A percentile compares a stretch with the other conserved stretches of the same genome.
phyloP scores from a whole-genome alignment of 352 stramenopile genomes.

The Phytophthora cactorum region DNA sequence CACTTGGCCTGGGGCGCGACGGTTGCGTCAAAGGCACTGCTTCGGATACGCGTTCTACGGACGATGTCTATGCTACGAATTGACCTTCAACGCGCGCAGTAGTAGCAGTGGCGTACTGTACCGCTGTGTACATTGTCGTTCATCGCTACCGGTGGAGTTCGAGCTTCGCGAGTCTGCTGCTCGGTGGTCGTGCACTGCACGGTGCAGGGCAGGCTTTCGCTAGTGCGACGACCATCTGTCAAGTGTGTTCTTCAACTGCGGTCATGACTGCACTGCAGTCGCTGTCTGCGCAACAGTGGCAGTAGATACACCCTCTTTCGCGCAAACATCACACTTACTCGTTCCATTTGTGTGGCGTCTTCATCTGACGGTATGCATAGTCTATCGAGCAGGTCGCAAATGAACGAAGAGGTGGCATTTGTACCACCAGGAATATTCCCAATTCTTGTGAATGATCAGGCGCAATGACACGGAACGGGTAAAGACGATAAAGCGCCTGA shows the following conservation, averaged over 20 bases:
- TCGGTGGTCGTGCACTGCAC: neutral
- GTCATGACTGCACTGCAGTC: no score
- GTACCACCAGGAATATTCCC: no score
- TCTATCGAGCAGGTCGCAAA: no score
- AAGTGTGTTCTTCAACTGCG: neutral
- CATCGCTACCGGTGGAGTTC: neutral
- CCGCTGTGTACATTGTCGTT: neutral
- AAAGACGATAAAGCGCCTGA: no score
- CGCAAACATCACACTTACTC: no score
- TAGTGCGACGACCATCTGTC: constrained; percentile 9
- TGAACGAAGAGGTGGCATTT: no score
- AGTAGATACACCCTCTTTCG: no score
- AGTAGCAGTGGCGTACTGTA: neutral
- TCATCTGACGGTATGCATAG: no score
- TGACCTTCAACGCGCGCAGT: constrained; percentile 15
- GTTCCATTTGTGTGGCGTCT: no score
- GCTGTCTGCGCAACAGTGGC: no score
- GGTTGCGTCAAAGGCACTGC: neutral
- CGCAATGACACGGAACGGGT: no score
- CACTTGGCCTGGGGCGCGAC: neutral
- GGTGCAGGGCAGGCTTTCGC: constrained; percentile 2
- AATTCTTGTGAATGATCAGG: no score
- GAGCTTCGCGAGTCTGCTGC: neutral
- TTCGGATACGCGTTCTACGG: constrained; percentile 18
- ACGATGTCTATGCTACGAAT: constrained; percentile 20